Percentiles rank a stretch among this genome's conserved stretches.
phyloP scores from a whole-genome alignment of 2,329 filamentous ascomycete species.

The Stachybotrys chartarum region DNA sequence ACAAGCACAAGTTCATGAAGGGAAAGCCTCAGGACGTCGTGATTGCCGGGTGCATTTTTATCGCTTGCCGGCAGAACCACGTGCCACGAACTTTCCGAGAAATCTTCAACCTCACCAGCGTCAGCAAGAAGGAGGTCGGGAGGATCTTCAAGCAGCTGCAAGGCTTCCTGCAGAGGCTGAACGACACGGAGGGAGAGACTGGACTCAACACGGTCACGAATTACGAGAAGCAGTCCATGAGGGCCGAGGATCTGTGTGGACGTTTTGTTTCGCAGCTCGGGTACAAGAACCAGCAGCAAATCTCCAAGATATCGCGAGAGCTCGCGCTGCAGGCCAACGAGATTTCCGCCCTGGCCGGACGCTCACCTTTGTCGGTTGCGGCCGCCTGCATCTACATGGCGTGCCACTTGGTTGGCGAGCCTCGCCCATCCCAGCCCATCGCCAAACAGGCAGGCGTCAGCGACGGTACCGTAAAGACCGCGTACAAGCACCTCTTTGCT shows the following conservation, averaged over 20 bases:
- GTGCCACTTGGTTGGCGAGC: slow-evolving; percentile 74
- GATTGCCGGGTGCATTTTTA: slow-evolving; percentile 95
- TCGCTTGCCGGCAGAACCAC: slow-evolving; percentile 85
- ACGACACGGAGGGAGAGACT: slow-evolving; percentile 46
- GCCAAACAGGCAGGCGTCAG: slow-evolving; percentile 80
- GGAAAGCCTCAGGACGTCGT: slow-evolving; percentile 91
- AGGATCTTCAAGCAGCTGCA: slow-evolving; percentile 91
- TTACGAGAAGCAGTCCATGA: slow-evolving; percentile 72
- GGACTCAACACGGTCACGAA: slow-evolving; percentile 53
- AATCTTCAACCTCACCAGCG: slow-evolving; percentile 86
- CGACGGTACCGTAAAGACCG: slow-evolving; percentile 93
- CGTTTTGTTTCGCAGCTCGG: slow-evolving; percentile 84
- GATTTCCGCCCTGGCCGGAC: slow-evolving; percentile 77
- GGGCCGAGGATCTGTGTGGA: slow-evolving; percentile 75
- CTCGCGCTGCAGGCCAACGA: slow-evolving; percentile 72
- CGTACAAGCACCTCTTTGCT: slow-evolving; percentile 81
- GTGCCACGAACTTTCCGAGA: slow-evolving; percentile 89
- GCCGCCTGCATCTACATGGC: slow-evolving; percentile 97
- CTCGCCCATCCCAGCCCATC: slow-evolving; percentile 79
- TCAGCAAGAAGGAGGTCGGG: slow-evolving; percentile 96
- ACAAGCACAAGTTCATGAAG: slow-evolving; percentile 90
- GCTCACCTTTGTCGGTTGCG: slow-evolving; percentile 88
- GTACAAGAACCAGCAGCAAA: slow-evolving; percentile 61
- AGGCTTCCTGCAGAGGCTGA: slow-evolving; percentile 71
- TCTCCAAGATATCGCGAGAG: slow-evolving; percentile 72